Evolutionary conservation across 2,329 filamentous ascomycete genomes (phyloP).

Genomic region (Tolypocladium capitatum): DNA sequence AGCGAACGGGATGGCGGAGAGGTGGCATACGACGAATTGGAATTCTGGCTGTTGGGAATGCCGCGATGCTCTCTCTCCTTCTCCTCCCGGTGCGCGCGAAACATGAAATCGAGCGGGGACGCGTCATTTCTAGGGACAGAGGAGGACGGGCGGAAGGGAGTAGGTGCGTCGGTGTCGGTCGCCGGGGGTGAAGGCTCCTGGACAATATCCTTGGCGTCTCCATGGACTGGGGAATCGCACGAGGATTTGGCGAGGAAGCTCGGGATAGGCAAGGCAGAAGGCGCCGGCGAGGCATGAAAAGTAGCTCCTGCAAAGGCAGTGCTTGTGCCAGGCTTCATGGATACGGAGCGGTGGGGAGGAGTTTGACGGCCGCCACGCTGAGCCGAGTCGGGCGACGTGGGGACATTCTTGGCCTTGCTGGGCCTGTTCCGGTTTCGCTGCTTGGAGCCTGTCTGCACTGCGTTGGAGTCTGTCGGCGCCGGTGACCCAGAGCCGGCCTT

Average conservation of each 20-base stretch:
- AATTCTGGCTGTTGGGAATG: conserved; percentile 24
- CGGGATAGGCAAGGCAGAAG: conserved; percentile 79
- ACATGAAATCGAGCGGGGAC: conserved; percentile 81
- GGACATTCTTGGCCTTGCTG: conserved; percentile 17
- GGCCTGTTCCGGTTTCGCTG: conserved; percentile 17
- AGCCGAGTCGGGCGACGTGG: conserved; percentile 27
- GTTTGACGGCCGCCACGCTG: conserved; percentile 28
- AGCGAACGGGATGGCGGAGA: conserved; percentile 37
- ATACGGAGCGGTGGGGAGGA: conserved; percentile 24
- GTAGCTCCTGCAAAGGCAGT: conserved; percentile 81
- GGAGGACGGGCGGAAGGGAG: conserved; percentile 26
- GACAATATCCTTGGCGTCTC: conserved; percentile 21
- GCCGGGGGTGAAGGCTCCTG: conserved; percentile 37
- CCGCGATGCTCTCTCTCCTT: conserved; percentile 47
- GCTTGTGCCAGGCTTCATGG: conserved; percentile 30
- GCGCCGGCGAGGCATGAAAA: conserved; percentile 88
- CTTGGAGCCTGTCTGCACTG: conserved; percentile 14
- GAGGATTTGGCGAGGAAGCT: conserved; percentile 70
- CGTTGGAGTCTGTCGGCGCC: conserved; percentile 10
- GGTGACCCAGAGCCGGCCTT: conserved; percentile 26
- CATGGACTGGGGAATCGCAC: conserved; percentile 42
- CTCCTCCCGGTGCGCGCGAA: conserved; percentile 73
- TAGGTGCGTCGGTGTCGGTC: conserved; percentile 37
- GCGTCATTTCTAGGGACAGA: conserved; percentile 29
- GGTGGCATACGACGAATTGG: neutral